Evolutionary conservation across 306 rosid species (phyloP).

Genomic region (Prunus mira): DNA sequence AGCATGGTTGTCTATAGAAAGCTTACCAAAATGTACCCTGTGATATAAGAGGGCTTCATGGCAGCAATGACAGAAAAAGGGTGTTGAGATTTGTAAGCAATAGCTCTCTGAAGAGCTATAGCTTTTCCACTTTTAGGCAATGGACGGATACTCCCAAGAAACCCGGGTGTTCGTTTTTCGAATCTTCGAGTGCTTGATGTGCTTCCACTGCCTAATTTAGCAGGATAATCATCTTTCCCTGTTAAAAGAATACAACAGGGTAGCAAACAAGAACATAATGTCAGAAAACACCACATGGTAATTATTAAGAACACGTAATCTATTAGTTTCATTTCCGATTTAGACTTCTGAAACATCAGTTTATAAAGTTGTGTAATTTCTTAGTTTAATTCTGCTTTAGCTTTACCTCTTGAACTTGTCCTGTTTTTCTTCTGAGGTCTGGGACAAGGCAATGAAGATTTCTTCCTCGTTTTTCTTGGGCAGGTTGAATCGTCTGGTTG

Average conservation of each 20-base stretch:
- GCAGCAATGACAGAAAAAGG: background rate
- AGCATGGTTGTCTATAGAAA: background rate
- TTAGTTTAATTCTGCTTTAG: background rate
- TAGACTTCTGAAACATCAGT: background rate
- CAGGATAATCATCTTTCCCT: background rate
- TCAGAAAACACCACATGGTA: background rate
- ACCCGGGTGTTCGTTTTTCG: too few relatives aligned
- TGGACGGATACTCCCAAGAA: background rate
- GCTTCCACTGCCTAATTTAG: background rate
- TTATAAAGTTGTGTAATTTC: background rate
- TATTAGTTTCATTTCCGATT: too few relatives aligned
- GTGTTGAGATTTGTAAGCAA: background rate
- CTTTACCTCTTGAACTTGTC: background rate
- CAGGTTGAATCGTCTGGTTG: background rate
- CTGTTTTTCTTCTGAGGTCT: background rate
- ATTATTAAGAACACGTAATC: too few relatives aligned
- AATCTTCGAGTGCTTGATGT: background rate
- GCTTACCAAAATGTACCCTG: constrained; percentile 1
- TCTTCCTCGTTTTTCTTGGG: background rate
- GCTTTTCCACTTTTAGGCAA: background rate
- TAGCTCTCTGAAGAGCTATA: background rate
- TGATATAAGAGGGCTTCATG: background rate
- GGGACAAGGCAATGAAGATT: background rate
- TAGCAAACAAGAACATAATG: background rate
- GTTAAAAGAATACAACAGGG: background rate